Conservation (phyloP, 257 asterid species). For the Ehretia macrophylla region DNA sequence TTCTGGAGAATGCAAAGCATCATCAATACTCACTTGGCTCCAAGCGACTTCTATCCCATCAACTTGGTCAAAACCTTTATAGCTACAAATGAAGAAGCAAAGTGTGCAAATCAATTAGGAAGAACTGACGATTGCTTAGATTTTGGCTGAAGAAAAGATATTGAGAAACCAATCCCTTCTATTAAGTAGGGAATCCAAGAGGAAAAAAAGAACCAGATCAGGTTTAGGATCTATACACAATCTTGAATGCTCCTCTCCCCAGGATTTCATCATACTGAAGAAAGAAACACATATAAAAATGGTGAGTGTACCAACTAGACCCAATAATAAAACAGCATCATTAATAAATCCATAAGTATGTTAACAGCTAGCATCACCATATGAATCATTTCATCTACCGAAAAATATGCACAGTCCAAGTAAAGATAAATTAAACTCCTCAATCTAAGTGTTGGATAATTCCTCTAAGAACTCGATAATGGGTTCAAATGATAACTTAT, state of each 20-base stretch:
- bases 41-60: constrained; percentile 31
- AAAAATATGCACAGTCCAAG: too few species aligned
- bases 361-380: too few species aligned
- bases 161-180: neutral
- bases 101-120: neutral
- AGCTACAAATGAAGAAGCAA: constrained; percentile 31
- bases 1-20: neutral
- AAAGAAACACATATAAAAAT: neutral
- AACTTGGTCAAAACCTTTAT: constrained; percentile 30
- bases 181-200: neutral
- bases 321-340: too few species aligned
- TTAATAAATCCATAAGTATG: too few species aligned
- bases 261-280: constrained; percentile 24
- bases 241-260: constrained; percentile 56
- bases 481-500: too few species aligned
- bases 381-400: too few species aligned
- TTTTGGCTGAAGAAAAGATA: too few species aligned
- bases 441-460: too few species aligned
- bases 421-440: too few species aligned
- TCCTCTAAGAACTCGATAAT: too few species aligned
- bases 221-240: constrained; percentile 40
- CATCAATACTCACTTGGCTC: constrained; percentile 23
- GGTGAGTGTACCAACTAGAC: too few species aligned
- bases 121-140: neutral
- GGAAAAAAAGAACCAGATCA: constrained; percentile 7